Evolutionary conservation across 352 stramenopile genomes (phyloP).

Genomic region (Globisporangium spinosum): DNA sequence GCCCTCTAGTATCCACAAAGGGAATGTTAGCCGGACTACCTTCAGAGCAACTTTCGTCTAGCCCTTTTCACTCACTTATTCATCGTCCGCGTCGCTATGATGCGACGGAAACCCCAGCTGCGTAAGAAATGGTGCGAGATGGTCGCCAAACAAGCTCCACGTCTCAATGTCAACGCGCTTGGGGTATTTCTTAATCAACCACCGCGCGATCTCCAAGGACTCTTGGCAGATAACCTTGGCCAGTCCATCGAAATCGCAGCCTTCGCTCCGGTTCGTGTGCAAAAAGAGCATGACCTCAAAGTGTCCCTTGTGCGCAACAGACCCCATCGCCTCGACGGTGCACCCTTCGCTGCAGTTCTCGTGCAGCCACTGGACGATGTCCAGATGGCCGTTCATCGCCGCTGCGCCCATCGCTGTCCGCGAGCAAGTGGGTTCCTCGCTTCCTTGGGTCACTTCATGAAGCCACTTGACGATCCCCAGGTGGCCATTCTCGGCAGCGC

Average conservation of each 20-base stretch:
- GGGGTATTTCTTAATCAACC: not conserved
- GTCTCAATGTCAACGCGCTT: not conserved
- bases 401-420: too few relatives aligned
- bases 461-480: not conserved
- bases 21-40: too few relatives aligned
- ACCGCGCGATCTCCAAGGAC: not conserved
- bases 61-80: not conserved
- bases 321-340: not conserved
- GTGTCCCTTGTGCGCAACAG: not conserved
- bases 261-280: not conserved
- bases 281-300: slow-evolving; percentile 6
- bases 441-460: too few relatives aligned
- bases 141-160: not conserved
- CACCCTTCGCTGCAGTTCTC: not conserved
- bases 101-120: not conserved
- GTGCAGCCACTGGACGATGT: not conserved
- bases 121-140: not conserved
- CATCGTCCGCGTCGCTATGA: not conserved
- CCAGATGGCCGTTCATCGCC: too few relatives aligned
- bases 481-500: not conserved
- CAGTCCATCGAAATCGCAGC: not conserved
- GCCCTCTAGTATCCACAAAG: too few relatives aligned
- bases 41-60: too few relatives aligned
- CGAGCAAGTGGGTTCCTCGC: too few relatives aligned
- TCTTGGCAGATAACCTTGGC: not conserved